Evolutionary conservation across 768 basidiomycete genomes (phyloP), one percentile per base, ranked within the genome.

Genomic region (Pholiota molesta): DNA sequence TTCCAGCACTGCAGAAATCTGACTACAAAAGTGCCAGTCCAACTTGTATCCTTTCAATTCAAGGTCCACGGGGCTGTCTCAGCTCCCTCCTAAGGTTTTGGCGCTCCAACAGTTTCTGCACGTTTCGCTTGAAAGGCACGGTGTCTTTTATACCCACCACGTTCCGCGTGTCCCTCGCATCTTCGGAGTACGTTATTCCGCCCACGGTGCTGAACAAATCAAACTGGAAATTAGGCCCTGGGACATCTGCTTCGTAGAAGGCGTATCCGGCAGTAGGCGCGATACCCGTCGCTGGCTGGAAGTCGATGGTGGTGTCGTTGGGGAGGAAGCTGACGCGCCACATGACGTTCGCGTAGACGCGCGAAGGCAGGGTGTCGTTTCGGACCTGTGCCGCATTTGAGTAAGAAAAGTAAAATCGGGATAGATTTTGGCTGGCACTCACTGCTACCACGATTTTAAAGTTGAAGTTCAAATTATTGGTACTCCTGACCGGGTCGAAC

Each of bases 401-500:
- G 26, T 26, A 26, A 26, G 26, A 2, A 26, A 26, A 4, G 17
- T 10, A 10, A 40, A 10, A 7, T 6, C 19, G 11, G 17, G 4
- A n/a, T 6, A 17, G 10, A n/a, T 55, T 9, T 37, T 39, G 8
- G 16, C 13, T 14, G 4, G 26, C 14, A 58, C 57, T 29, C 10
- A 58, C 57, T 0, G 57, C 57, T 26, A 42, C 57, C 3, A 58
- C 57, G 10, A 58, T 23, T n/a, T 45, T 17, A 17, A 47, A 58
- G 5, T 5, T 21, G 16, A 26, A 2, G 4, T 10, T 9, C 4
- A 42, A 21, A 3, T 23, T 10, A 37, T 21, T n/a, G 37, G 21
- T 26, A 57, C 49, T 60, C 26, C 52, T 52, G 28, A 11, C 14
- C 9, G 59, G 51, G 29, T 60, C 59, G 47, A 52, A 60, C 35